phyloP scores from a whole-genome alignment of 495 filamentous ascomycete species.

The Aspergillus hancockii region DNA sequence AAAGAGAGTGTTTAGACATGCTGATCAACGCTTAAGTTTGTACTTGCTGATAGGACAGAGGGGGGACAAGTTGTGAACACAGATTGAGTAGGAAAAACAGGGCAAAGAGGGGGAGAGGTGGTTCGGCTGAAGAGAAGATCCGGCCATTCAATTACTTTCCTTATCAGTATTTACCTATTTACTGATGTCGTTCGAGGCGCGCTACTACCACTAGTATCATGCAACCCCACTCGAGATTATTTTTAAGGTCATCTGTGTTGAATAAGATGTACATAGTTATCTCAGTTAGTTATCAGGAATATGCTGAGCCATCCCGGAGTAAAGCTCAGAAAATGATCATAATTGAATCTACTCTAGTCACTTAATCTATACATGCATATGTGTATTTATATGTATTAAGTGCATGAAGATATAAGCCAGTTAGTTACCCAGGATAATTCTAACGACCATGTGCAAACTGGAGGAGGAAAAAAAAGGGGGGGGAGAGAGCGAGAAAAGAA shows the following conservation, averaged over 20 bases:
- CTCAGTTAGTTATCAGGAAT: too few relatives aligned
- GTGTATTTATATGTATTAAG: not conserved
- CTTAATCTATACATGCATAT: too few relatives aligned
- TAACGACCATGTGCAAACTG: not conserved
- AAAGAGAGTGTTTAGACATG: slow-evolving; percentile 48
- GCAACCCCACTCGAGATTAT: too few relatives aligned
- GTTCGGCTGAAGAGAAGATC: not conserved
- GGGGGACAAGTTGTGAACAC: not conserved
- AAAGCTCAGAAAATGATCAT: too few relatives aligned
- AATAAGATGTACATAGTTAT: too few relatives aligned
- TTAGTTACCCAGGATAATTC: not conserved
- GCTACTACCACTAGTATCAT: too few relatives aligned
- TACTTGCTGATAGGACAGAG: not conserved
- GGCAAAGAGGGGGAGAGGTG: not conserved
- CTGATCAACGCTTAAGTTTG: not conserved
- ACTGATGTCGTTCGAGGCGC: too few relatives aligned
- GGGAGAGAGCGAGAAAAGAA: not conserved
- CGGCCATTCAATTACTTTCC: not conserved
- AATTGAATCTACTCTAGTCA: not conserved
- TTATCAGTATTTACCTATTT: not conserved
- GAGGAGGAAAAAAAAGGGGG: not conserved
- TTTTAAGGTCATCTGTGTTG: too few relatives aligned
- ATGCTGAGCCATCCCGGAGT: too few relatives aligned
- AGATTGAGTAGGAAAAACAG: not conserved
- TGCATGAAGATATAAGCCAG: not conserved